Percentiles rank a stretch among this genome's conserved stretches.
Conservation (phyloP, 2,329 filamentous ascomycete genomes). For the Byssoonygena ceratinophila region DNA sequence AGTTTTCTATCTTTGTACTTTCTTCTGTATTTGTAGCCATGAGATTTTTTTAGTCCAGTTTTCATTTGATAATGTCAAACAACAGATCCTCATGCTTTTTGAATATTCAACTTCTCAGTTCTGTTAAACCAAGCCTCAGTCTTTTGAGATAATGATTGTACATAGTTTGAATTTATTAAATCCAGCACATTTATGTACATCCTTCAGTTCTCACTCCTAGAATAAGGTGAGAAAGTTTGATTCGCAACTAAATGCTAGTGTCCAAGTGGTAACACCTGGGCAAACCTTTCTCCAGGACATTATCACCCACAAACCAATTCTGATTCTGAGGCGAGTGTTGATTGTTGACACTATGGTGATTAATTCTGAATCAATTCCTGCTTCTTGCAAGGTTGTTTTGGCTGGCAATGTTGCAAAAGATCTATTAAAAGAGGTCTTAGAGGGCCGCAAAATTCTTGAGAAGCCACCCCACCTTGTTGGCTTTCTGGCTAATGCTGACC, state of each 20-base stretch:
- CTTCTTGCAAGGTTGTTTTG: conserved; percentile 81
- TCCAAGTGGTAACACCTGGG: too few relatives aligned
- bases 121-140: too few relatives aligned
- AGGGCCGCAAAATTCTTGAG: conserved; percentile 61
- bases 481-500: conserved; percentile 85
- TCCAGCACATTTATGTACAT: too few relatives aligned
- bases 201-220: too few relatives aligned
- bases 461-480: conserved; percentile 72
- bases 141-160: too few relatives aligned
- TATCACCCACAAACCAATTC: not conserved
- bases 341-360: conserved; percentile 24
- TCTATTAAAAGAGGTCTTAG: conserved; percentile 65
- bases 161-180: too few relatives aligned
- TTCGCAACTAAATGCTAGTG: too few relatives aligned
- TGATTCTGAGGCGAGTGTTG: not conserved
- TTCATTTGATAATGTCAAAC: too few relatives aligned
- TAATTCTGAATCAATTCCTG: conserved; percentile 22
- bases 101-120: too few relatives aligned
- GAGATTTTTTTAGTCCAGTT: not conserved
- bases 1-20: not conserved
- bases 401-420: conserved; percentile 77
- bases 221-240: too few relatives aligned
- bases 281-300: too few relatives aligned
- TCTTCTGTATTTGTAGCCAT: not conserved
- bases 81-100: too few relatives aligned